Evolutionary conservation across 2,329 filamentous ascomycete genomes (phyloP).

Genomic region (Stagonosporopsis rhizophila): DNA sequence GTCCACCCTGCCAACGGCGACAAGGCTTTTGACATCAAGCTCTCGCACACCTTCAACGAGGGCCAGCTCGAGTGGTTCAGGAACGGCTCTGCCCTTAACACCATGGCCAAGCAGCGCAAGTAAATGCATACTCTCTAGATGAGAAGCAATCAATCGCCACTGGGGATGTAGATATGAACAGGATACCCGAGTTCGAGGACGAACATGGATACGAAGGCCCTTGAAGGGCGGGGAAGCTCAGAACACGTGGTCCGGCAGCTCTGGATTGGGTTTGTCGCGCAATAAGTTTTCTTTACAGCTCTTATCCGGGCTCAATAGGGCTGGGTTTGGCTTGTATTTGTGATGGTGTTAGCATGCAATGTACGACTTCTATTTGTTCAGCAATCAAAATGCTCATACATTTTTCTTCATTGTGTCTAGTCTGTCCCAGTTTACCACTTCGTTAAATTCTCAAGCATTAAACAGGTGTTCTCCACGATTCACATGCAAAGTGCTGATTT

Average conservation of each 20-base stretch:
- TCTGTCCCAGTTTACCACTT: too few relatives aligned
- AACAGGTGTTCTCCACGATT: too few relatives aligned
- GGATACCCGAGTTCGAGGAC: conserved; percentile 32
- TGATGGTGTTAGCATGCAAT: conserved; percentile 50
- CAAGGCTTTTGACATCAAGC: conserved; percentile 78
- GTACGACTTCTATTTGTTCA: conserved; percentile 39
- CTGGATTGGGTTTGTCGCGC: conserved; percentile 26
- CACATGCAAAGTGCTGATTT: too few relatives aligned
- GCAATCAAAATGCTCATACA: conserved; percentile 9
- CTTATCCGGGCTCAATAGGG: conserved; percentile 37
- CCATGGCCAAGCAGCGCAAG: conserved; percentile 80
- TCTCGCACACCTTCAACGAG: conserved; percentile 97
- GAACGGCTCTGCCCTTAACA: conserved; percentile 96
- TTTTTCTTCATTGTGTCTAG: not conserved
- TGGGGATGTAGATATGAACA: conserved; percentile 46
- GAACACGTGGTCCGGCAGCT: conserved; percentile 27
- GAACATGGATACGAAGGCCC: conserved; percentile 24
- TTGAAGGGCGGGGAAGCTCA: conserved; percentile 30
- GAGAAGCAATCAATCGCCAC: conserved; percentile 26
- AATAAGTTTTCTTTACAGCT: conserved; percentile 38
- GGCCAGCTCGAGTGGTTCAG: conserved; percentile 99
- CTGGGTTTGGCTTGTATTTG: conserved; percentile 48
- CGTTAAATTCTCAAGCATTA: too few relatives aligned
- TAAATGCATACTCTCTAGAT: conserved; percentile 22
- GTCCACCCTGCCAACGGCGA: conserved; percentile 89